These are phyloP conservation scores for Oropetium thomaeum DNA, from an alignment of 176 grass and related monocot species.

Conservation along the genomic window DNA sequence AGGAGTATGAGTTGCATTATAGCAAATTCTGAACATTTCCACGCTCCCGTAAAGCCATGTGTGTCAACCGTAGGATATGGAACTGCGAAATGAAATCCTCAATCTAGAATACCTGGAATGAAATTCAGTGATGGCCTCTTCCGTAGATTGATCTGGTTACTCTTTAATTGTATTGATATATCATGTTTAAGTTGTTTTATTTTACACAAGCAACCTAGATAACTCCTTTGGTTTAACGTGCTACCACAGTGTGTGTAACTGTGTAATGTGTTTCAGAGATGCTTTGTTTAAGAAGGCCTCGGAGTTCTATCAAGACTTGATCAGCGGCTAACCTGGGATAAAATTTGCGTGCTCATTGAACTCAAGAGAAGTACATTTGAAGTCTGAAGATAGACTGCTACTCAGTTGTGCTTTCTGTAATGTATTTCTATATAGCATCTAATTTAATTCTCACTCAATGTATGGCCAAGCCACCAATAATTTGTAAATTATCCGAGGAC, in stretches of 20 bases:
- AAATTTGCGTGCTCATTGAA: background rate
- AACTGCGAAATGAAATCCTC: background rate
- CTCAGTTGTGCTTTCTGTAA: background rate
- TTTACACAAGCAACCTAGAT: too few relatives aligned
- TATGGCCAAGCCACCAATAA: background rate
- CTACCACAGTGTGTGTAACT: background rate
- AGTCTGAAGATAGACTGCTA: background rate
- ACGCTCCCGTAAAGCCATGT: background rate
- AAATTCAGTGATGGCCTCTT: background rate
- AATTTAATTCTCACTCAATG: conserved; percentile 20
- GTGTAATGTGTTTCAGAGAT: conserved; percentile 38
- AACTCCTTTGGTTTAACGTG: background rate
- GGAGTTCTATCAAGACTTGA: conserved; percentile 63
- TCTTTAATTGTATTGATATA: too few relatives aligned
- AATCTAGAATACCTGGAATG: background rate
- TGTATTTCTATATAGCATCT: conserved; percentile 35
- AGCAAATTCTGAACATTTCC: background rate
- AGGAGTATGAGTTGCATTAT: too few relatives aligned
- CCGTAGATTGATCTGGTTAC: background rate
- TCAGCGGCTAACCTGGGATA: conserved; percentile 34
- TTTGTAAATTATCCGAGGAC: background rate
- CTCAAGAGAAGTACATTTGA: background rate
- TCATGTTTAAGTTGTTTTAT: too few relatives aligned
- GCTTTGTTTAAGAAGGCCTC: conserved; percentile 62
- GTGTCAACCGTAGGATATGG: background rate